Evolutionary conservation across 2,329 filamentous ascomycete species (phyloP).

Genomic region (Fusarium hostae): DNA sequence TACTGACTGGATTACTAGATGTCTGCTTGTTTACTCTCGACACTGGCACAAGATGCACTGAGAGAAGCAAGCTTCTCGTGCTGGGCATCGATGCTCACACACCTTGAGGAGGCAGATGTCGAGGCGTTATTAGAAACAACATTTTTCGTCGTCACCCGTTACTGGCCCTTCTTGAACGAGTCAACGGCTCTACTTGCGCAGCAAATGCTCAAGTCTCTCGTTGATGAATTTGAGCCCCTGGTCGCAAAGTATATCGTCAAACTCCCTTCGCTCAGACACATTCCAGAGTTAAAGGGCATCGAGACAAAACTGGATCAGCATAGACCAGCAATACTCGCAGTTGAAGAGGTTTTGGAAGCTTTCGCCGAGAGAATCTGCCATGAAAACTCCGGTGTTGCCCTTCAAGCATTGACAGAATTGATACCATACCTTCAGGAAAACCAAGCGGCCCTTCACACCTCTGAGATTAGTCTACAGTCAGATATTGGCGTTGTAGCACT

Average conservation of each 20-base stretch:
- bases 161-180: slow-evolving; percentile 77
- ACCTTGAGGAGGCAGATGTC: slow-evolving; percentile 82
- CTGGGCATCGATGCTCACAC: slow-evolving; percentile 82
- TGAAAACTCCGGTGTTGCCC: slow-evolving; percentile 87
- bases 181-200: slow-evolving; percentile 69
- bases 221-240: slow-evolving; percentile 69
- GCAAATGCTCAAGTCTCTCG: slow-evolving; percentile 71
- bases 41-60: slow-evolving; percentile 79
- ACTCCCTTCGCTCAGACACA: slow-evolving; percentile 79
- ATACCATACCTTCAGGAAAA: slow-evolving; percentile 76
- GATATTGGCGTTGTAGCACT: slow-evolving; percentile 77
- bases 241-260: slow-evolving; percentile 76
- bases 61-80: slow-evolving; percentile 82
- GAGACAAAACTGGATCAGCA: slow-evolving; percentile 73
- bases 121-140: slow-evolving; percentile 86
- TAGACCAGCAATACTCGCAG: slow-evolving; percentile 58
- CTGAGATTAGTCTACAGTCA: slow-evolving; percentile 84
- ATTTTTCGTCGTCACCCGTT: slow-evolving; percentile 84
- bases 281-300: slow-evolving; percentile 75
- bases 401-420: slow-evolving; percentile 83
- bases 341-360: slow-evolving; percentile 72
- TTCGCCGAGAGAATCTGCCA: slow-evolving; percentile 81
- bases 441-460: slow-evolving; percentile 82
- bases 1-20: slow-evolving; percentile 65
- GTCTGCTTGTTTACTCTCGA: slow-evolving; percentile 89